Percentiles rank a stretch among this genome's conserved stretches.
Evolutionary conservation across 352 stramenopile genomes (phyloP).

Genomic region (Elongisporangium anandrum): DNA sequence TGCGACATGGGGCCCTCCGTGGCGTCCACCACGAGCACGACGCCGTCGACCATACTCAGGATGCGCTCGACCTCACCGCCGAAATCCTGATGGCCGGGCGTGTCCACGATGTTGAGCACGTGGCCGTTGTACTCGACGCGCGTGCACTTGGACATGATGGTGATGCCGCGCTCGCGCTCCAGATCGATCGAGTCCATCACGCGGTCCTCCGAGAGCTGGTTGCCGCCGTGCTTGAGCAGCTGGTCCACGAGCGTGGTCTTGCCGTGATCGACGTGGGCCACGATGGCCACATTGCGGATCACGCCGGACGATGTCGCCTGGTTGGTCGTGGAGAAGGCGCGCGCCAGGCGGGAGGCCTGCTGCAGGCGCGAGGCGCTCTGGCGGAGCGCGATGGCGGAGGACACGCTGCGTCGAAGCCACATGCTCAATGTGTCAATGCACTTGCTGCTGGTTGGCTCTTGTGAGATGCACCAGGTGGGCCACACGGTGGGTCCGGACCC

Average conservation of each 20-base stretch:
- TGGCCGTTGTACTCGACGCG: slow-evolving; percentile 93
- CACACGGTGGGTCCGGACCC: background rate
- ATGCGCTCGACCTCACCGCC: slow-evolving; percentile 98
- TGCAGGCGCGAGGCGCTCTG: slow-evolving; percentile 27
- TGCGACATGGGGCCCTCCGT: slow-evolving; percentile 97
- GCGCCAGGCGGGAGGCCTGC: slow-evolving; percentile 20
- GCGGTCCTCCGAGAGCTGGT: slow-evolving; percentile 78
- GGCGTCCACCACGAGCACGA: slow-evolving; percentile 97
- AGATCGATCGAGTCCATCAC: slow-evolving; percentile 99
- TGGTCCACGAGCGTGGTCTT: slow-evolving; percentile 98
- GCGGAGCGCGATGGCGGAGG: slow-evolving; percentile 27
- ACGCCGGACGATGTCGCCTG: slow-evolving; percentile 28
- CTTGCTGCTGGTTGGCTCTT: background rate
- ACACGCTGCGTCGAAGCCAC: slow-evolving; percentile 57
- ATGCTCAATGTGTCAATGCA: slow-evolving; percentile 18
- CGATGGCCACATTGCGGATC: slow-evolving; percentile 89
- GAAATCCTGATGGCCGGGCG: slow-evolving; percentile 98
- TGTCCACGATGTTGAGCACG: slow-evolving; percentile 97
- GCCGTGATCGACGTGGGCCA: slow-evolving; percentile 97
- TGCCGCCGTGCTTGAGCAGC: slow-evolving; percentile 95
- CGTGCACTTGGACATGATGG: slow-evolving; percentile 99
- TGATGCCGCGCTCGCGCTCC: slow-evolving; percentile 98
- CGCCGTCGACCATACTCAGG: slow-evolving; percentile 96
- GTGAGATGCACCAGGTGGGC: background rate
- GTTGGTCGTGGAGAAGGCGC: slow-evolving; percentile 37